A percentile compares a stretch with the other conserved stretches of the same genome.
phyloP scores from a whole-genome alignment of 1,139 yeast species.

The Kurtzmaniella quercitrusa region DNA sequence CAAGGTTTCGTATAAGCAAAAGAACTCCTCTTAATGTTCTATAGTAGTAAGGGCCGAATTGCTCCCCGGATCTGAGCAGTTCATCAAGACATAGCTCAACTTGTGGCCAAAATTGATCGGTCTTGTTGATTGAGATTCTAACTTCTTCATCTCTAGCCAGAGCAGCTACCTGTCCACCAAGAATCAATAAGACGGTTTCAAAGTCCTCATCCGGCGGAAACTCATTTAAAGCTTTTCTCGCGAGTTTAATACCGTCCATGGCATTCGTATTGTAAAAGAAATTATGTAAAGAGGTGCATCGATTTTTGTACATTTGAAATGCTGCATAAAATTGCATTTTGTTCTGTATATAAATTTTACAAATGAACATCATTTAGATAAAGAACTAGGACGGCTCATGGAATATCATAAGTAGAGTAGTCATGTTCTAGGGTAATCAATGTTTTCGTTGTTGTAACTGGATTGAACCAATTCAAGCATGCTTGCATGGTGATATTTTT shows the following conservation, averaged over 20 bases:
- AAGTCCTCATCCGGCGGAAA: not conserved
- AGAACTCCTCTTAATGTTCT: constrained; percentile 20
- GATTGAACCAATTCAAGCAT: not conserved
- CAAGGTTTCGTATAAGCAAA: constrained; percentile 18
- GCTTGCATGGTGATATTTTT: no score
- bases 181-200: not conserved
- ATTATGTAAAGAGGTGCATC: not conserved
- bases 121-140: not conserved
- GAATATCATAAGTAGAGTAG: no score
- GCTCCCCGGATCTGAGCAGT: not conserved
- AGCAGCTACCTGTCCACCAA: constrained; percentile 4
- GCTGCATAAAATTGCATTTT: not conserved
- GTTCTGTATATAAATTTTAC: not conserved
- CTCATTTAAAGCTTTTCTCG: not conserved
- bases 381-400: no score
- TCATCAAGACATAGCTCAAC: not conserved
- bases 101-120: not conserved
- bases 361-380: no score
- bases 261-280: not conserved
- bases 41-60: constrained; percentile 9
- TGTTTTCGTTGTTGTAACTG: not conserved
- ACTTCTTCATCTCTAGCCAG: not conserved
- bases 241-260: not conserved
- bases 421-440: not conserved
- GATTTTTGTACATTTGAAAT: not conserved